phyloP scores from a whole-genome alignment of 2,329 filamentous ascomycete species.

The Pyrenochaeta sp. region DNA sequence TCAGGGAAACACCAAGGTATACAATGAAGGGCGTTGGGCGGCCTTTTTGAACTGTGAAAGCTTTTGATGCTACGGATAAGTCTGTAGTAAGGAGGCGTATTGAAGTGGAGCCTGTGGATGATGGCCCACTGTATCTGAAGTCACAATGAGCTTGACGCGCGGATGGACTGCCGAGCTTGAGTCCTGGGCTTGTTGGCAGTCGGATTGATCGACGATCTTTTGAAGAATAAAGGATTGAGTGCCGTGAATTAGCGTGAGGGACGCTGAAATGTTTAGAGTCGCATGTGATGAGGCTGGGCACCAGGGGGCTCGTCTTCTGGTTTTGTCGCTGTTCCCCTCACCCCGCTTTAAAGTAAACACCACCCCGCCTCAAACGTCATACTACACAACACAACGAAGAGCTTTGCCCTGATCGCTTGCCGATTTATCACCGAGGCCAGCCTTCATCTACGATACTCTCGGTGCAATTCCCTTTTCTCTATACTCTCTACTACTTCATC shows the following conservation, averaged over 20 bases:
- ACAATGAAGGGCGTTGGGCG: too few species aligned
- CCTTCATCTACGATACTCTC: constrained; percentile 21
- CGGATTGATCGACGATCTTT: constrained; percentile 21
- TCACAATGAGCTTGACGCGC: constrained; percentile 31
- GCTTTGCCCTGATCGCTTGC: constrained; percentile 29
- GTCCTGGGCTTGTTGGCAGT: constrained; percentile 15
- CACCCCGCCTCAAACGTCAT: constrained; percentile 36
- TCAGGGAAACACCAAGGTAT: too few species aligned
- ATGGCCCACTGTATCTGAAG: constrained; percentile 35
- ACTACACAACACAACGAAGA: constrained; percentile 25
- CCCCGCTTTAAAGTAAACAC: constrained; percentile 35
- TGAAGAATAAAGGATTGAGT: constrained; percentile 18
- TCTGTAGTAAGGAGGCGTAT: constrained; percentile 8
- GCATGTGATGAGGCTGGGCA: constrained; percentile 33
- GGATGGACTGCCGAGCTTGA: constrained; percentile 20
- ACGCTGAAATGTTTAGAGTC: constrained; percentile 34
- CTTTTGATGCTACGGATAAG: too few species aligned
- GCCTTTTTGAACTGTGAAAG: too few species aligned
- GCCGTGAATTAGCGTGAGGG: constrained; percentile 24
- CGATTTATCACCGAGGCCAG: constrained; percentile 32
- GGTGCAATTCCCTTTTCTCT: constrained; percentile 19
- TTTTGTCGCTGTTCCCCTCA: constrained; percentile 23
- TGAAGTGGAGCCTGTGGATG: constrained; percentile 24
- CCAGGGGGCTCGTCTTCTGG: constrained; percentile 15
- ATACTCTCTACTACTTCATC: constrained; percentile 19